These are phyloP conservation scores for Nicotiana sylvestris DNA, from an alignment of 257 asterid species.

Conservation along the genomic window DNA sequence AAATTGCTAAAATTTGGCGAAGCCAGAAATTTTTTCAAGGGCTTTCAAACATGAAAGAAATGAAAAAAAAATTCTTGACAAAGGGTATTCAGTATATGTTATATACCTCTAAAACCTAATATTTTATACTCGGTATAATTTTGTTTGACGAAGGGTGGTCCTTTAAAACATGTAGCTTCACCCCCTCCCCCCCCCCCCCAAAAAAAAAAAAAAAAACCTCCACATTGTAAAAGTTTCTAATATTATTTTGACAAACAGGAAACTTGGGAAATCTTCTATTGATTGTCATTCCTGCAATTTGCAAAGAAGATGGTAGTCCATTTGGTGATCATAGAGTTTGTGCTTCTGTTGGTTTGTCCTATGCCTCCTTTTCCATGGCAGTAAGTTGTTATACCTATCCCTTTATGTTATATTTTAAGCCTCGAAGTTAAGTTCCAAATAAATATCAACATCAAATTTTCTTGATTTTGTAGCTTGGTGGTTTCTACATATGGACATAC, in stretches of 20 bases:
- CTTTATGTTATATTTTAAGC: background rate
- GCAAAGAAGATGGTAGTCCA: slow-evolving; percentile 53
- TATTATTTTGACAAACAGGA: slow-evolving; percentile 26
- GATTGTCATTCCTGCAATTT: slow-evolving; percentile 59
- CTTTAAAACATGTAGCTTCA: no score
- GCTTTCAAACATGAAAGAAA: no score
- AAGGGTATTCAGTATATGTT: no score
- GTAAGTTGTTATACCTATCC: slow-evolving; percentile 20
- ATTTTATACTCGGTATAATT: no score
- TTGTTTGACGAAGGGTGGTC: no score
- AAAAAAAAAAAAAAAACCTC: no score
- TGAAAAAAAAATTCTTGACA: no score
- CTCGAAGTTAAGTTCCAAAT: background rate
- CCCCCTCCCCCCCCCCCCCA: no score
- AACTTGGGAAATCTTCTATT: slow-evolving; percentile 58
- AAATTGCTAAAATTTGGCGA: no score
- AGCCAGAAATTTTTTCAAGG: no score
- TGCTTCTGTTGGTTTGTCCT: slow-evolving; percentile 40
- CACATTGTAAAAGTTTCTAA: background rate
- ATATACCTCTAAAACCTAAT: no score
- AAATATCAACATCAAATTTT: background rate
- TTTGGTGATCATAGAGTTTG: slow-evolving; percentile 50
- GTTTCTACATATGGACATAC: slow-evolving; percentile 72
- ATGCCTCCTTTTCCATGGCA: slow-evolving; percentile 71
- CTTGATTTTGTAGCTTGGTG: slow-evolving; percentile 48